phyloP scores from a whole-genome alignment of 805 yeast species.

The Candida caryicola region DNA sequence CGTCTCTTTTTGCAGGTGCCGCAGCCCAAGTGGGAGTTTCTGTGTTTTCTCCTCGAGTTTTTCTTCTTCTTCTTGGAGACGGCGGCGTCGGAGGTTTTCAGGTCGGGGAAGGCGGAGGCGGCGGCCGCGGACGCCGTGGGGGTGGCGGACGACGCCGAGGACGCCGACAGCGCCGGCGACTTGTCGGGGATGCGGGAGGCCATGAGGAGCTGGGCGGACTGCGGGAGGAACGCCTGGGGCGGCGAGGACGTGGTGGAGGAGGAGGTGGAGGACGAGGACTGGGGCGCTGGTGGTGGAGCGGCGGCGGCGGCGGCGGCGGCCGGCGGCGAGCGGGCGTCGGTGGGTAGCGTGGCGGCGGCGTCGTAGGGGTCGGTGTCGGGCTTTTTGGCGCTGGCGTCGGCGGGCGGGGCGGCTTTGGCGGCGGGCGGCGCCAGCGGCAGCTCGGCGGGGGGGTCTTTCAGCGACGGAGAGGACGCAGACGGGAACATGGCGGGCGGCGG shows the following conservation, averaged over 20 bases:
- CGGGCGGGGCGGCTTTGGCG: slow-evolving; percentile 5
- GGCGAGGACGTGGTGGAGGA: background rate
- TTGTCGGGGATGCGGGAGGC: background rate
- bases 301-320: background rate
- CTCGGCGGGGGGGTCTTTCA: background rate
- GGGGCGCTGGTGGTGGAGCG: background rate
- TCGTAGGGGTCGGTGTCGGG: too few relatives aligned
- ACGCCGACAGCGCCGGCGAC: too few relatives aligned
- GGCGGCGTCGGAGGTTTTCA: slow-evolving; percentile 5
- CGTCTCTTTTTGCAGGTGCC: slow-evolving; percentile 61
- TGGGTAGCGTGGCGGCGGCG: too few relatives aligned
- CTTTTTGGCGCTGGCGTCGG: background rate
- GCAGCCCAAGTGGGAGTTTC: slow-evolving; percentile 75
- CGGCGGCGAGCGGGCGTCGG: background rate
- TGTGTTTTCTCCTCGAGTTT: slow-evolving; percentile 55
- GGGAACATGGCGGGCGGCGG: background rate
- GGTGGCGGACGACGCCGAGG: background rate
- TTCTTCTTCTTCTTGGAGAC: slow-evolving; percentile 37
- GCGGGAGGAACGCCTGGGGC: background rate
- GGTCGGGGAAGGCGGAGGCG: slow-evolving; percentile 6
- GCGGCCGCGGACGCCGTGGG: background rate
- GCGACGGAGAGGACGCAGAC: background rate
- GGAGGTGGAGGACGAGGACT: background rate
- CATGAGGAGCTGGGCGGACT: background rate
- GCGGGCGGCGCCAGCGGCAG: background rate